phyloP scores from a whole-genome alignment of 2,329 filamentous ascomycete species.

The Epichloe aotearoae region DNA sequence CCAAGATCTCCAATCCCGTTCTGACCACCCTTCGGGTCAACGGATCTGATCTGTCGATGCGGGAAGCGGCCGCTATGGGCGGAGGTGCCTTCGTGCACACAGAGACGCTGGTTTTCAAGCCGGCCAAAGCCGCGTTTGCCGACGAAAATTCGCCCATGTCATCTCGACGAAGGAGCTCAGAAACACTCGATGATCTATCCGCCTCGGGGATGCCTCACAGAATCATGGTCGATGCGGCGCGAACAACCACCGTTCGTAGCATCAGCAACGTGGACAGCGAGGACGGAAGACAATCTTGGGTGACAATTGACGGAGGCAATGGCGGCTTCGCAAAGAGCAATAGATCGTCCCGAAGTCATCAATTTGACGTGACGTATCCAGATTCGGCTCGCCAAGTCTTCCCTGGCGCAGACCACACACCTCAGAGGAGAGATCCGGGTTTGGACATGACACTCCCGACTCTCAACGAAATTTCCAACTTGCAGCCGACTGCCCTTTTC shows the following conservation, averaged over 20 bases:
- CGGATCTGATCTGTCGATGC: constrained; percentile 13
- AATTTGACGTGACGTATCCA: constrained; percentile 15
- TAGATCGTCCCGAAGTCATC: constrained; percentile 12
- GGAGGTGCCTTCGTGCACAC: constrained; percentile 3
- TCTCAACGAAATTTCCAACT: constrained; percentile 14
- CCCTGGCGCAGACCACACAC: constrained; percentile 16
- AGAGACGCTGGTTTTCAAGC: constrained; percentile 8
- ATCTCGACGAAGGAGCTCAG: constrained; percentile 13
- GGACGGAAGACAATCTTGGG: constrained; percentile 20
- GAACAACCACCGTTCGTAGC: constrained; percentile 10
- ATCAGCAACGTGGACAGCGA: constrained; percentile 11
- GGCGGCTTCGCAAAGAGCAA: constrained; percentile 13
- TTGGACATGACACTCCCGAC: constrained; percentile 18
- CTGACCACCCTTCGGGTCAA: constrained; percentile 16
- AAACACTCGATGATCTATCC: constrained; percentile 13
- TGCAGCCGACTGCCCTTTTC: constrained; percentile 8
- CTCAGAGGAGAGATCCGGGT: constrained; percentile 10
- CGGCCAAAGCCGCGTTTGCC: constrained; percentile 11
- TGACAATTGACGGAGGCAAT: constrained; percentile 19
- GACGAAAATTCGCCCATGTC: constrained; percentile 14
- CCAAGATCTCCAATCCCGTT: constrained; percentile 21
- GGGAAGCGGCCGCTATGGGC: constrained; percentile 10
- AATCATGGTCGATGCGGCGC: constrained; percentile 13
- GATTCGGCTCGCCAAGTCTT: constrained; percentile 20
- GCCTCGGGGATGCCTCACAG: constrained; percentile 13